Percentiles rank a stretch among this genome's conserved stretches.
These are phyloP conservation scores for Phascolomyces articulosus DNA, from an alignment of 371 early-diverging fungal genomes.

Conservation along the genomic window DNA sequence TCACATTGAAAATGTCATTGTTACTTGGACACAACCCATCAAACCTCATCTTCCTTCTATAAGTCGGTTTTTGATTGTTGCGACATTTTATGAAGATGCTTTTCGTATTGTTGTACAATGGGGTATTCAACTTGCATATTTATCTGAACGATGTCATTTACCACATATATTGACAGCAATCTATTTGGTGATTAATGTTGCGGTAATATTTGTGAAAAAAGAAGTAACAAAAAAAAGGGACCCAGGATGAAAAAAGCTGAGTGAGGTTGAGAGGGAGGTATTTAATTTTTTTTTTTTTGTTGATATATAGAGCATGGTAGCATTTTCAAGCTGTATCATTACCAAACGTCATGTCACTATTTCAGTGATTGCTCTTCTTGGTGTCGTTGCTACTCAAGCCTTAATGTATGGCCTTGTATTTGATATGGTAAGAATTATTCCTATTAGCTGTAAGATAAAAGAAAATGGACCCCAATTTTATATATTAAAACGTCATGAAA, in stretches of 20 bases:
- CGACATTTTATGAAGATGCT: constrained; percentile 45
- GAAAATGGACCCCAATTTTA: too few relatives aligned
- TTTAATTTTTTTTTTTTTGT: too few relatives aligned
- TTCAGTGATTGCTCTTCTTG: constrained; percentile 74
- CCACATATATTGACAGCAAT: constrained; percentile 10
- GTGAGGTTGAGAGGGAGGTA: background rate
- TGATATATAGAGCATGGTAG: constrained; percentile 74
- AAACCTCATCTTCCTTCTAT: constrained; percentile 31
- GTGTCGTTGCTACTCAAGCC: constrained; percentile 79
- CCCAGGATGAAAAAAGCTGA: too few relatives aligned
- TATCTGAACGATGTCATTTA: constrained; percentile 25
- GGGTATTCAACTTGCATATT: constrained; percentile 28
- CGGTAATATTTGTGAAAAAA: too few relatives aligned
- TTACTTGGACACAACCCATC: constrained; percentile 27
- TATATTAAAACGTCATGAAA: too few relatives aligned
- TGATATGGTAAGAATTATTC: constrained; percentile 70
- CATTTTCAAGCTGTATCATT: constrained; percentile 78
- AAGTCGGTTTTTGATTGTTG: constrained; percentile 34
- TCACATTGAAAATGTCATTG: constrained; percentile 63
- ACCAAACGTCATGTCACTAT: constrained; percentile 71
- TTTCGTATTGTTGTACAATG: constrained; percentile 36
- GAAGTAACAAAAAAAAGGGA: background rate
- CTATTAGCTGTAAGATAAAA: too few relatives aligned
- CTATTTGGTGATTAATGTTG: constrained; percentile 63
- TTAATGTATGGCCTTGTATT: constrained; percentile 91